Conservation (phyloP, 495 filamentous ascomycete species). For the Penicillium alfredii region DNA sequence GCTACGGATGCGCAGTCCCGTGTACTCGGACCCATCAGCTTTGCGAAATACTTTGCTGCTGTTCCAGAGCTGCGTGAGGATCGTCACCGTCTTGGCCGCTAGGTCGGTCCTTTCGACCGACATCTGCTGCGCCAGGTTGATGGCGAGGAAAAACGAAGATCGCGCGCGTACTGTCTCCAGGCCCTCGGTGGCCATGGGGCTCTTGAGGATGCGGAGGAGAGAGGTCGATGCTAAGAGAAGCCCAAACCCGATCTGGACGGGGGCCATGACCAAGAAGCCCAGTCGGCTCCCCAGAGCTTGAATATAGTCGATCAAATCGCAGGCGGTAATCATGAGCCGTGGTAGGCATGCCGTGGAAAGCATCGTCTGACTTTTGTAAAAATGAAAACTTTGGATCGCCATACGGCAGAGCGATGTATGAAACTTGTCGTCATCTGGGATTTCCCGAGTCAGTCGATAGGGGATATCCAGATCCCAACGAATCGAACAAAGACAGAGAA, state of each 20-base stretch:
- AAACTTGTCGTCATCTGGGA: conserved; percentile 34
- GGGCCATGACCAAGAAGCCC: conserved; percentile 19
- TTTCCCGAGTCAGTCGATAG: too few relatives aligned
- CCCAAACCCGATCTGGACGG: conserved; percentile 27
- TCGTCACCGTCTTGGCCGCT: conserved; percentile 25
- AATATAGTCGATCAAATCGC: conserved; percentile 30
- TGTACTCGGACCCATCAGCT: conserved; percentile 34
- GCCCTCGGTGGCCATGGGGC: conserved; percentile 14
- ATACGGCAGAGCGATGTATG: conserved; percentile 29
- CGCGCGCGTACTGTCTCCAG: conserved; percentile 32
- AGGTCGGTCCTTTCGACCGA: conserved; percentile 35
- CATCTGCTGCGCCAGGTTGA: conserved; percentile 36
- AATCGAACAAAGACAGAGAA: neutral
- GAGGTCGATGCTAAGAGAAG: conserved; percentile 30
- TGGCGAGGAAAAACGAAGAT: conserved; percentile 27
- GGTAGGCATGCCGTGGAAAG: conserved; percentile 27
- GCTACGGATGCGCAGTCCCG: conserved; percentile 36
- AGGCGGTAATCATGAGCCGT: conserved; percentile 30
- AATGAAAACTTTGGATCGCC: conserved; percentile 37
- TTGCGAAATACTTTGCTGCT: conserved; percentile 42
- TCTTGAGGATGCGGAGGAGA: conserved; percentile 39
- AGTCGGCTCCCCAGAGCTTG: conserved; percentile 20
- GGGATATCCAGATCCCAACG: neutral
- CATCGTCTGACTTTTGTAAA: conserved; percentile 33
- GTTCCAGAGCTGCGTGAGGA: conserved; percentile 40